Conservation (phyloP, 1,284 basidiomycete genomes). For the Vanrija sp. region DNA sequence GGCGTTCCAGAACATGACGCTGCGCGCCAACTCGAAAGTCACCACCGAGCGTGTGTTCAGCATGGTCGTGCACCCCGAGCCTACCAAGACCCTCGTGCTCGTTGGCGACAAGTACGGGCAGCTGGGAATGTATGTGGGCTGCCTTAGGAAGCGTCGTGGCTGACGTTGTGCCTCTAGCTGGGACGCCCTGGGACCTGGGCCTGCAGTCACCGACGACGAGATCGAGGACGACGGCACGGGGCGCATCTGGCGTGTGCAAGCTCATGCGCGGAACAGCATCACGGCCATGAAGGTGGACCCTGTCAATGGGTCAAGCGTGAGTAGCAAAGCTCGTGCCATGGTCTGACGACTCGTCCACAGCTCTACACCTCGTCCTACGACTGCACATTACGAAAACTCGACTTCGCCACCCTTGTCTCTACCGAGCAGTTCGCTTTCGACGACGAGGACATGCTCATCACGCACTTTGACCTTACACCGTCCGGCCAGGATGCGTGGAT, state of each 20-base stretch:
- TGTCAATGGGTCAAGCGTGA: slow-evolving; percentile 39
- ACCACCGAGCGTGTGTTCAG: slow-evolving; percentile 50
- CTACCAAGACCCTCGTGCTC: slow-evolving; percentile 48
- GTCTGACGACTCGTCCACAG: slow-evolving; percentile 21
- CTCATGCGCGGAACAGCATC: slow-evolving; percentile 47
- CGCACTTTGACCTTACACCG: slow-evolving; percentile 50
- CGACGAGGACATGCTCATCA: slow-evolving; percentile 50
- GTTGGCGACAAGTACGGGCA: slow-evolving; percentile 51
- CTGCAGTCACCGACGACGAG: slow-evolving; percentile 22
- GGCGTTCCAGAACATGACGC: slow-evolving; percentile 35
- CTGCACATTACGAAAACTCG: slow-evolving; percentile 49
- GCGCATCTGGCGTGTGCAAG: slow-evolving; percentile 47
- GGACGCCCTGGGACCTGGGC: slow-evolving; percentile 34
- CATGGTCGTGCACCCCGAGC: slow-evolving; percentile 51
- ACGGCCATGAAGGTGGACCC: slow-evolving; percentile 49
- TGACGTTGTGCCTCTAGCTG: slow-evolving; percentile 26
- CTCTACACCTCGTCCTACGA: slow-evolving; percentile 52
- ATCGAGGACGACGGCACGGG: slow-evolving; percentile 27
- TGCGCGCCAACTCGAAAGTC: slow-evolving; percentile 45
- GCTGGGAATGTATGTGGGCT: slow-evolving; percentile 47
- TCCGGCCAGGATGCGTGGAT: slow-evolving; percentile 49
- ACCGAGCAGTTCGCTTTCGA: slow-evolving; percentile 48
- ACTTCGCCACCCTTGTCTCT: slow-evolving; percentile 47
- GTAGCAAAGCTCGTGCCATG: slow-evolving; percentile 5
- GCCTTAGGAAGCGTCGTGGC: neutral